Conservation (phyloP, 2,329 filamentous ascomycete species). For the Beauveria varroae region DNA sequence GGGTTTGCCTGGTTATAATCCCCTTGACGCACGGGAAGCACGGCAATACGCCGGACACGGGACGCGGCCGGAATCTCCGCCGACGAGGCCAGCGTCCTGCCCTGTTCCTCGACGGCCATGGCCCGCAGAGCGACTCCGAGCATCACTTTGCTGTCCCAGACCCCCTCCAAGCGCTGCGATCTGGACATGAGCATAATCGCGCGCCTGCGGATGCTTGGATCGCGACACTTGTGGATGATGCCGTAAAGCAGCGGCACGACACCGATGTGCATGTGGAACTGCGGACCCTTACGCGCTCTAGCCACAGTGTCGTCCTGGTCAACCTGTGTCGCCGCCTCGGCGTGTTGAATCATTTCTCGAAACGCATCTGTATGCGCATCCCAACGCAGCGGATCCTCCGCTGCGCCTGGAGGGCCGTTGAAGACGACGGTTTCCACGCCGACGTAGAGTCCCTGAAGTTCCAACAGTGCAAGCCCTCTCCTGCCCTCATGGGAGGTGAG, state of each 20-base stretch:
- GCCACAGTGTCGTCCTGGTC: background rate
- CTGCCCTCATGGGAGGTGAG: background rate
- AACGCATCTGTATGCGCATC: slow-evolving; percentile 5
- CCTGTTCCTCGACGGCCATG: slow-evolving; percentile 6
- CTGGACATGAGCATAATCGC: background rate
- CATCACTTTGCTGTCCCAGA: slow-evolving; percentile 4
- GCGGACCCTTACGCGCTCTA: background rate
- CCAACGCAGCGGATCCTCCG: slow-evolving; percentile 2
- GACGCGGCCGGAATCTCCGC: slow-evolving; percentile 2
- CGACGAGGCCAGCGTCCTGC: background rate
- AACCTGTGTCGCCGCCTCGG: background rate
- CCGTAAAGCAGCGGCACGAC: slow-evolving; percentile 2
- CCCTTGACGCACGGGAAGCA: background rate
- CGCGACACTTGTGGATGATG: slow-evolving; percentile 7
- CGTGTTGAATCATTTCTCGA: background rate
- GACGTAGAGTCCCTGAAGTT: background rate
- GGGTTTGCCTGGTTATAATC: background rate
- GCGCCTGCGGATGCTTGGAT: slow-evolving; percentile 5
- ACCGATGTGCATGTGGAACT: slow-evolving; percentile 11
- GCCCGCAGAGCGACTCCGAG: background rate
- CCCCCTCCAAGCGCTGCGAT: background rate
- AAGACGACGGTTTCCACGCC: slow-evolving; percentile 2
- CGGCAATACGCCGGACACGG: background rate
- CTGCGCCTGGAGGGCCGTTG: background rate
- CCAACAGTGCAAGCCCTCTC: background rate